Evolutionary conservation across 768 basidiomycete species (phyloP), one percentile per base, ranked within the genome.

Genomic region (Asterophora parasitica): DNA sequence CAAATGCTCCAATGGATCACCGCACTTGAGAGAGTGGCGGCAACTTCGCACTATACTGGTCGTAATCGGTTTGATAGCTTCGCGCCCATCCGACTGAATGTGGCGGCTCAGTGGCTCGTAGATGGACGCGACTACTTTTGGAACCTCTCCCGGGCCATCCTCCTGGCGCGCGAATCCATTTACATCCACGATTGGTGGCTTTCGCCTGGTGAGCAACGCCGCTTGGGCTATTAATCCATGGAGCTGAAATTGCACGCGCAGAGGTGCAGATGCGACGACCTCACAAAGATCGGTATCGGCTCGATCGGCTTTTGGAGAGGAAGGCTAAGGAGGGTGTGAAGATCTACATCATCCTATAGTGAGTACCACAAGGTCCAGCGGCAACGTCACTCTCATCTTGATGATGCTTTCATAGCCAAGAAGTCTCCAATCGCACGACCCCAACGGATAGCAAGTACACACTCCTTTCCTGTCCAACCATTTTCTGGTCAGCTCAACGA

Each of bases 111-210:
- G 58, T 99, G 95, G 95, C 81, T 99, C 2, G 93, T 98, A 13
- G 95, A 99, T 65, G 95, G 95, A 88, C 83, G 95, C 9, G 95
- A 99, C 64, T 99, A 99, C 61, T 95, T 92, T 68, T 99, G 95
- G 96, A 95, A 94, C 60, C 70, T 99, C 17, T 91, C 90, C 17
- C 79, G 91, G 33, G 95, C 95, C 0, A 85, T 99, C 39, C 73
- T 89, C 19, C 76, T 96, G 56, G 95, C 95, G 0, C 85, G 84
- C 62, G 85, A 92, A 58, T 76, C 70, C 37, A 92, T 96, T 46
- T 94, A 92, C 61, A 96, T 97, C 31, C 96, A 98, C 61, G 95
- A 95, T 66, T 97, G 95, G 95, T 98, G 95, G 96, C 70, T 93
- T 17, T 91, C 91, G 19, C 92, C 91, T 3, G 85, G 89, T 89